Evolutionary conservation across 1,284 basidiomycete species (phyloP), one percentile per base, ranked within the genome.

Genomic region (Cystobasidiaceae sp.): DNA sequence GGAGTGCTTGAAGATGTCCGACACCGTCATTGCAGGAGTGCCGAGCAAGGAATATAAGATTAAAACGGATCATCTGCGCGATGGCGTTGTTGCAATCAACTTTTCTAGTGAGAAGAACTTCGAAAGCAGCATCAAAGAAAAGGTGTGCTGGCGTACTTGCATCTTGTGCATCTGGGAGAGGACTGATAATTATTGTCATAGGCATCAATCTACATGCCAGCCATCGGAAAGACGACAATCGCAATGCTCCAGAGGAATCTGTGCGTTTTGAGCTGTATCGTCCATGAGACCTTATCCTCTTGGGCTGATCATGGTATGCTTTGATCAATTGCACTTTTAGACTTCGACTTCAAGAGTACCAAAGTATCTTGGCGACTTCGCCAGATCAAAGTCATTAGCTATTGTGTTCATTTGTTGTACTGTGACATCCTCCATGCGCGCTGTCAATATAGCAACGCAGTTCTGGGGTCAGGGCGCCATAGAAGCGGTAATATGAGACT

Each of bases 61-160:
- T 62, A 85, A 87, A 70, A 97, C 93, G 2, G 84, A 84, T 54
- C 86, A 83, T 82, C 81, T 98, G 71, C 94, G 94, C 79, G 89
- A 93, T 71, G 94, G 93, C 2, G 93, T 92, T 70, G 80, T 94
- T 1, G 93, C 91, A 72, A 80, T 97, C 68, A 97, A 97, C 75
- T 90, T 98, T 50, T 88, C 91, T 27, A 87, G 89, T 3, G 93
- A 96, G 74, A 97, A 94, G 81, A 98, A 98, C 78, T 98, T 97
- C 75, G 91, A 96, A 75, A 85, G 85, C 68, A 88, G 96, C 75
- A 88, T 97, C 19, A 83, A 91, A 69, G 90, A 93, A 51, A 90
- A 92, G 81, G 91, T 89, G 81, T 71, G 45, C 51, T 2, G 39
- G 13, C 45, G 28, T 28, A 44, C 6, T 32, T 8, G 49, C 33